phyloP scores from a whole-genome alignment of 2,329 filamentous ascomycete genomes.

The Diaporthe sp. region DNA sequence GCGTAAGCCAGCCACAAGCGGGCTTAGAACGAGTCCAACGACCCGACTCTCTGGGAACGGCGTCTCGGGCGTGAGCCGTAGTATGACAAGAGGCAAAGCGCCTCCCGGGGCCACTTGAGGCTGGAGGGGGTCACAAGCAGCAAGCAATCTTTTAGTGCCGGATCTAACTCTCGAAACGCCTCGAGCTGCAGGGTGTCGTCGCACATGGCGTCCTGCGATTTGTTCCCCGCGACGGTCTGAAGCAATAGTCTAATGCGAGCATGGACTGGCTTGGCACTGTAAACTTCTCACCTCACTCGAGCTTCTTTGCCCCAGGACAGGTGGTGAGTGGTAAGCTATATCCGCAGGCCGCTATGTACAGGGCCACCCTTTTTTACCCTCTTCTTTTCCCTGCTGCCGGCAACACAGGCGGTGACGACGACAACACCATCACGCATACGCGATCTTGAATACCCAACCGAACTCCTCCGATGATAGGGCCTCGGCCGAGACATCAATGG shows the following conservation, averaged over 20 bases:
- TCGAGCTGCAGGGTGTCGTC: slow-evolving; percentile 27
- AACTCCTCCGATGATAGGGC: slow-evolving; percentile 51
- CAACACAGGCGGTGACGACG: not conserved
- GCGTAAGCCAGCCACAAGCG: slow-evolving; percentile 11
- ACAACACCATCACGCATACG: slow-evolving; percentile 44
- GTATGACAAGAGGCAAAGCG: slow-evolving; percentile 15
- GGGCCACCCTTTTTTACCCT: not conserved
- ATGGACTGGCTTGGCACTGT: slow-evolving; percentile 21
- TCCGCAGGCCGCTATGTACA: slow-evolving; percentile 21
- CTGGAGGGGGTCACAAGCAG: slow-evolving; percentile 22
- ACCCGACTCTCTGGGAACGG: slow-evolving; percentile 39
- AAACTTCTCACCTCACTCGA: slow-evolving; percentile 25
- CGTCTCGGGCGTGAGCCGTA: slow-evolving; percentile 29
- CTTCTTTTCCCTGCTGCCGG: not conserved
- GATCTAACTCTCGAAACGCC: slow-evolving; percentile 28
- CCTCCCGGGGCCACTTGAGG: not conserved
- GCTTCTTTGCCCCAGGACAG: not conserved
- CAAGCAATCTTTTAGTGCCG: slow-evolving; percentile 37
- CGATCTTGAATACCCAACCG: slow-evolving; percentile 60
- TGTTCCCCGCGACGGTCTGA: slow-evolving; percentile 30
- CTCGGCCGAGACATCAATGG: slow-evolving; percentile 50
- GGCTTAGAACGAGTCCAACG: slow-evolving; percentile 1
- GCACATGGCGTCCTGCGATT: slow-evolving; percentile 41
- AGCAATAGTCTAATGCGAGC: slow-evolving; percentile 38
- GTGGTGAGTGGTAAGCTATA: slow-evolving; percentile 19